Conservation (phyloP, 2,329 filamentous ascomycete species). For the Aspergillus melleus region DNA sequence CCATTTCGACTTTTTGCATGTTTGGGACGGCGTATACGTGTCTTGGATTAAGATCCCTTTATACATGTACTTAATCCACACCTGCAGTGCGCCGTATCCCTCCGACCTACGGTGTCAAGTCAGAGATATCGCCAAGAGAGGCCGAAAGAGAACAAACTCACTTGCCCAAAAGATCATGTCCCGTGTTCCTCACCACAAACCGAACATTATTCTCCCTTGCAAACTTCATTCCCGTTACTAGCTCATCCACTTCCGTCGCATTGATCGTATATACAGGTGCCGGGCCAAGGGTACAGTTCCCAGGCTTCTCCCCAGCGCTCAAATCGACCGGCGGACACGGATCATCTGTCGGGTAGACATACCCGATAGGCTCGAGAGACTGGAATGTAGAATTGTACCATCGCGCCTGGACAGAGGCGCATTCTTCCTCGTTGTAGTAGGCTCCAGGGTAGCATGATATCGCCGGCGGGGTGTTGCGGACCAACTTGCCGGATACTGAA, state of each 20-base stretch:
- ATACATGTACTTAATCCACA: conserved; percentile 32
- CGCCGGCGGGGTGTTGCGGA: conserved; percentile 33
- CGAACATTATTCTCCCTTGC: conserved; percentile 52
- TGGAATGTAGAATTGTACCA: conserved; percentile 30
- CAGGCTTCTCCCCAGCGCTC: conserved; percentile 18
- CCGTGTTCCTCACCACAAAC: conserved; percentile 46
- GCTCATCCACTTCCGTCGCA: conserved; percentile 26
- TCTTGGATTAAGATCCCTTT: conserved; percentile 30
- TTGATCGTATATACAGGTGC: conserved; percentile 29
- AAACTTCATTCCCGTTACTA: conserved; percentile 38
- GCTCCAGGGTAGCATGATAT: conserved; percentile 37
- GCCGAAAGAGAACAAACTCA: background rate
- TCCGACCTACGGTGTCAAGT: conserved; percentile 19
- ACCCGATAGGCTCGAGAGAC: conserved; percentile 25
- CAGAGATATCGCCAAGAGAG: background rate
- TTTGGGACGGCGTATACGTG: conserved; percentile 26
- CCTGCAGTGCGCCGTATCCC: conserved; percentile 29
- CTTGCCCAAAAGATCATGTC: conserved; percentile 34
- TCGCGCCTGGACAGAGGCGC: conserved; percentile 23
- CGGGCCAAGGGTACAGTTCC: conserved; percentile 28
- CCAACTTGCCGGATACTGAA: conserved; percentile 33
- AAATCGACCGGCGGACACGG: conserved; percentile 28
- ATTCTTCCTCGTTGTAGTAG: conserved; percentile 22
- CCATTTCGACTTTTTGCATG: conserved; percentile 32
- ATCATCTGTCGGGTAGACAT: conserved; percentile 27